phyloP scores from a whole-genome alignment of 768 basidiomycete species.

The Butyriboletus loyo region DNA sequence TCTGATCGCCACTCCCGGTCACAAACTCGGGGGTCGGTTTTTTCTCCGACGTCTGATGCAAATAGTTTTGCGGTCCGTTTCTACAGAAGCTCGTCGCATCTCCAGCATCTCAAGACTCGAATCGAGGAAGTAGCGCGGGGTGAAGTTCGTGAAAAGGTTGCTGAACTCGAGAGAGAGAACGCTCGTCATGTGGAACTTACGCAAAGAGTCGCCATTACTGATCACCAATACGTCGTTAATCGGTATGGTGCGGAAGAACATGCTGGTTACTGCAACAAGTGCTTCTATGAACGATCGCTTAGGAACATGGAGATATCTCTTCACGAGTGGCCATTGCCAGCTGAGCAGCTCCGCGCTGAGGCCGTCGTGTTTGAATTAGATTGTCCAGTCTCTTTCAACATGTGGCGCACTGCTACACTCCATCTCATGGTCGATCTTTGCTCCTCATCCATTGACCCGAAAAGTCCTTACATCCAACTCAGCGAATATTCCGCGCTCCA shows the following conservation, averaged over 20 bases:
- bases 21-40: constrained; percentile 31
- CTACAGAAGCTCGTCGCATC: constrained; percentile 24
- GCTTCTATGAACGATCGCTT: constrained; percentile 21
- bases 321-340: constrained; percentile 49
- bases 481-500: constrained; percentile 8
- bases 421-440: constrained; percentile 38
- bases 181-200: constrained; percentile 18
- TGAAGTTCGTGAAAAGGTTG: constrained; percentile 22
- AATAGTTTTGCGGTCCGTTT: constrained; percentile 36
- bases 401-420: constrained; percentile 45
- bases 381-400: constrained; percentile 37
- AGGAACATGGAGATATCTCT: constrained; percentile 29
- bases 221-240: constrained; percentile 4
- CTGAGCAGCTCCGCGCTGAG: constrained; percentile 16
- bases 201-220: neutral
- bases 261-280: constrained; percentile 27
- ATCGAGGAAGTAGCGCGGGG: constrained; percentile 31
- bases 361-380: constrained; percentile 41
- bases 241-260: neutral
- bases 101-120: constrained; percentile 23
- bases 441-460: neutral
- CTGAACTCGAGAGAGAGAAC: constrained; percentile 28
- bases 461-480: constrained; percentile 16
- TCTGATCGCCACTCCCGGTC: constrained; percentile 24
- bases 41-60: constrained; percentile 17